Percentiles rank a stretch among this genome's conserved stretches.
Conservation (phyloP, 257 asterid species). For the Pogostemon cablin region DNA sequence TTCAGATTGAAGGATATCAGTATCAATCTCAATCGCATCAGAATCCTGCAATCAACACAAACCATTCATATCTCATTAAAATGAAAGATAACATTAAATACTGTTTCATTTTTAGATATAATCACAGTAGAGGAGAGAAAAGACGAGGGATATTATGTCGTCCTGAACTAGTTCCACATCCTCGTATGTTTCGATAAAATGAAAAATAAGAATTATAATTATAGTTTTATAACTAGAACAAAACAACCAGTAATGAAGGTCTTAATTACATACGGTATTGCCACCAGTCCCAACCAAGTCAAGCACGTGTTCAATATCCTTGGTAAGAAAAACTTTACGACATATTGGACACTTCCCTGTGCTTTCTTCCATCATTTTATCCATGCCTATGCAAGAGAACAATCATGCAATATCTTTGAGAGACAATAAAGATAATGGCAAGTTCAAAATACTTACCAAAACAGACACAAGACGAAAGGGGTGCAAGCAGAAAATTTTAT, state of each 20-base stretch:
- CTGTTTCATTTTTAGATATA: too few species aligned
- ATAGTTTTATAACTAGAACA: neutral
- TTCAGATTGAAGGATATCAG: conserved; percentile 56
- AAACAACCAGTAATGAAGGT: neutral
- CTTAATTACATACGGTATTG: conserved; percentile 50
- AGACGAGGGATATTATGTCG: neutral
- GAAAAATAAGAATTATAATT: neutral
- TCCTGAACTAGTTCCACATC: neutral
- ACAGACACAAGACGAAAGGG: conserved; percentile 12
- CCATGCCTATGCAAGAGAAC: conserved; percentile 47
- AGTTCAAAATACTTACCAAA: conserved; percentile 12
- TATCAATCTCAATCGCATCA: conserved; percentile 38
- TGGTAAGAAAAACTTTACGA: conserved; percentile 75
- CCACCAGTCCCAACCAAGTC: conserved; percentile 64
- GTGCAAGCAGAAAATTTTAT: neutral
- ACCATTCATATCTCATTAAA: neutral
- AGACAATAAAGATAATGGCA: conserved; percentile 3
- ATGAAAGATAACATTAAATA: neutral
- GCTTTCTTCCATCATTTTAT: conserved; percentile 50
- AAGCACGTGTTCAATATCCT: conserved; percentile 83
- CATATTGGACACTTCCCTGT: conserved; percentile 80
- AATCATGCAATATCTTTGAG: conserved; percentile 23
- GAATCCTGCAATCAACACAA: conserved; percentile 42
- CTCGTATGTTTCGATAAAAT: neutral
- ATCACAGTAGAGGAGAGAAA: neutral